Conservation (phyloP, 805 yeast genomes). For the Dipodascopsis uninucleata region DNA sequence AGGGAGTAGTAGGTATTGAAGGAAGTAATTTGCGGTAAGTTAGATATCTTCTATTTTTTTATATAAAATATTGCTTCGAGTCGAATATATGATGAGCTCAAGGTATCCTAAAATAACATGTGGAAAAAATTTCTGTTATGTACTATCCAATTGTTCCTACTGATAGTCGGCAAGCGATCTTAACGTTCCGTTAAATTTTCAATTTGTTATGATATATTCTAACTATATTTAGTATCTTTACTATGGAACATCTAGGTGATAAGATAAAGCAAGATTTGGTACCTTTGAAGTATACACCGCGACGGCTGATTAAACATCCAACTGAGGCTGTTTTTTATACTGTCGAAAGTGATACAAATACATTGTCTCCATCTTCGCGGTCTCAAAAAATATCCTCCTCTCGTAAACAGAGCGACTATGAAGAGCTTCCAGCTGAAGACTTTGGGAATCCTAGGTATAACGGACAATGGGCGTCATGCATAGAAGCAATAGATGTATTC, state of each 20-base stretch:
- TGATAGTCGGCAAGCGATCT: constrained; percentile 15
- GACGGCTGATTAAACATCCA: constrained; percentile 37
- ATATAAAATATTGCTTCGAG: constrained; percentile 30
- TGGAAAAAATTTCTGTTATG: constrained; percentile 7
- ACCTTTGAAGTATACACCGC: constrained; percentile 52
- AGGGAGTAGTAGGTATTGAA: constrained; percentile 62
- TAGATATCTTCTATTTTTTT: neutral
- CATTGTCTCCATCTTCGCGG: constrained; percentile 26
- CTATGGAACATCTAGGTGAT: constrained; percentile 25
- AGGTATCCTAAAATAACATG: constrained; percentile 18
- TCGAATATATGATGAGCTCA: constrained; percentile 25
- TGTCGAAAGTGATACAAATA: constrained; percentile 46
- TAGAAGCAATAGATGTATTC: constrained; percentile 47
- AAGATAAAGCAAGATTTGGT: constrained; percentile 39
- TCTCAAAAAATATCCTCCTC: constrained; percentile 5
- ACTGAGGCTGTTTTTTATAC: constrained; percentile 37
- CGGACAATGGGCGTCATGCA: constrained; percentile 50
- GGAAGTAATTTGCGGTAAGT: constrained; percentile 44
- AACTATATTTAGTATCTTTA: constrained; percentile 22
- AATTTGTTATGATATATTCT: neutral
- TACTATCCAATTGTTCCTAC: constrained; percentile 27
- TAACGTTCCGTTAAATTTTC: neutral
- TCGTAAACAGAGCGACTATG: constrained; percentile 32
- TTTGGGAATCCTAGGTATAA: constrained; percentile 41
- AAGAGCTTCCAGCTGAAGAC: constrained; percentile 42